Evolutionary conservation across 2,329 filamentous ascomycete species (phyloP).

Genomic region (Xylariaceae sp.): DNA sequence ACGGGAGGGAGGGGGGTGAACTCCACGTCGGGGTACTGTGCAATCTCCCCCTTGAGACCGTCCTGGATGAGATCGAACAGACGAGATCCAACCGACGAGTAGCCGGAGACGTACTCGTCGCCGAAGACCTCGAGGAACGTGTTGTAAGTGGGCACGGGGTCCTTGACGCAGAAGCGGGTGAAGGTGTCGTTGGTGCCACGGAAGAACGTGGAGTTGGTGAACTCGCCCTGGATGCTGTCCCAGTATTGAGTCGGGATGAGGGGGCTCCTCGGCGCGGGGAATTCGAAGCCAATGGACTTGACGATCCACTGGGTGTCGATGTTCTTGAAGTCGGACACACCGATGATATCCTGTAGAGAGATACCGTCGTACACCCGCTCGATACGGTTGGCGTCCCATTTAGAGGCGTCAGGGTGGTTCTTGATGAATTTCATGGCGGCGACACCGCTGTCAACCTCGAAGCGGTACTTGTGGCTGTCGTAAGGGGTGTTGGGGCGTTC

Average conservation of each 20-base stretch:
- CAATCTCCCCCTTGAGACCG: conserved; percentile 15
- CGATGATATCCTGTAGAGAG: conserved; percentile 19
- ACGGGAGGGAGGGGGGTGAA: conserved; percentile 17
- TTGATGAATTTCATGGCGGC: conserved; percentile 19
- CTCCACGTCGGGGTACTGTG: conserved; percentile 17
- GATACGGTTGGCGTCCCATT: conserved; percentile 18
- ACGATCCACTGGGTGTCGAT: conserved; percentile 23
- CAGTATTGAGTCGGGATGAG: conserved; percentile 18
- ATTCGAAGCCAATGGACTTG: conserved; percentile 21
- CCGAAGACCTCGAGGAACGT: conserved; percentile 21
- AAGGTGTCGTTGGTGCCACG: conserved; percentile 24
- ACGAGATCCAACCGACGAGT: conserved; percentile 12
- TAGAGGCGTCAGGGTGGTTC: conserved; percentile 11
- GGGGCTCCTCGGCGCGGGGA: conserved; percentile 19
- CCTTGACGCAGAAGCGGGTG: conserved; percentile 19
- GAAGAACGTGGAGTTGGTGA: conserved; percentile 22
- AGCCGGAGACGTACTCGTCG: conserved; percentile 17
- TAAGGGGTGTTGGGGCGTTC: conserved; percentile 19
- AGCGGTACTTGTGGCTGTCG: conserved; percentile 17
- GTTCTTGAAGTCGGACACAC: conserved; percentile 21
- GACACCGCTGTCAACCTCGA: conserved; percentile 21
- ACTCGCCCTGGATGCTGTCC: conserved; percentile 21
- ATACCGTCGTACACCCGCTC: conserved; percentile 22
- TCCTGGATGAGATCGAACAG: conserved; percentile 24
- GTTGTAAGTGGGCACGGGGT: conserved; percentile 20